These are phyloP conservation scores for Calvatia gigantea DNA, from an alignment of 768 basidiomycete genomes.

Conservation along the genomic window DNA sequence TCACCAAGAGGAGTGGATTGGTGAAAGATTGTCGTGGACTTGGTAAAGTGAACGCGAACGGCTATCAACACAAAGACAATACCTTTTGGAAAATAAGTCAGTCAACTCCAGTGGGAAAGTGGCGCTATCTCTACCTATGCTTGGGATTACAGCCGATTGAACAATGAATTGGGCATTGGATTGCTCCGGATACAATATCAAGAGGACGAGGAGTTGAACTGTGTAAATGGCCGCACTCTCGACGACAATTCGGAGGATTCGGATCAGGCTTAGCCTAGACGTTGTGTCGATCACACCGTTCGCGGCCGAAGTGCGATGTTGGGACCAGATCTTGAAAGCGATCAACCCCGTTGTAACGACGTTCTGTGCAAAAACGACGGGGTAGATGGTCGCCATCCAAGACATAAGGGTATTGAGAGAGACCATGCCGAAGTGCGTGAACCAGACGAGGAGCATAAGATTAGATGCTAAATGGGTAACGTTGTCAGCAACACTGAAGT, in stretches of 20 bases:
- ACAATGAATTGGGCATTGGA: slow-evolving; percentile 24
- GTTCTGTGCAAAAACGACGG: slow-evolving; percentile 24
- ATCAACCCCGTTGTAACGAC: slow-evolving; percentile 26
- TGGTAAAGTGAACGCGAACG: slow-evolving; percentile 23
- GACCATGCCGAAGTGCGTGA: slow-evolving; percentile 16
- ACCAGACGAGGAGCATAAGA: slow-evolving; percentile 23
- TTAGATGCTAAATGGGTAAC: slow-evolving; percentile 15
- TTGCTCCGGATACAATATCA: slow-evolving; percentile 22
- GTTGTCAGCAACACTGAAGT: too few relatives aligned
- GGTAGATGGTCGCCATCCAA: slow-evolving; percentile 23
- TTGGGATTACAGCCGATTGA: slow-evolving; percentile 23
- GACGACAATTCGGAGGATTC: slow-evolving; percentile 25
- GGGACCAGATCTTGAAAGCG: slow-evolving; percentile 23
- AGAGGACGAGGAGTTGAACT: slow-evolving; percentile 22
- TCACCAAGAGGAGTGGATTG: slow-evolving; percentile 13
- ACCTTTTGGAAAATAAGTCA: slow-evolving; percentile 16
- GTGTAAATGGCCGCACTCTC: slow-evolving; percentile 31
- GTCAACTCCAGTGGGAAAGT: not conserved
- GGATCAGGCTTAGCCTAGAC: slow-evolving; percentile 16
- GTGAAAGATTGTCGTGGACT: slow-evolving; percentile 15
- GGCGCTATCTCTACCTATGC: slow-evolving; percentile 21
- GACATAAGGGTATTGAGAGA: slow-evolving; percentile 5
- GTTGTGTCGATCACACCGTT: slow-evolving; percentile 17
- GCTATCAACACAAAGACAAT: slow-evolving; percentile 29
- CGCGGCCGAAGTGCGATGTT: slow-evolving; percentile 20